phyloP scores from a whole-genome alignment of 208 protist species.

The Leptomonas seymouri region DNA sequence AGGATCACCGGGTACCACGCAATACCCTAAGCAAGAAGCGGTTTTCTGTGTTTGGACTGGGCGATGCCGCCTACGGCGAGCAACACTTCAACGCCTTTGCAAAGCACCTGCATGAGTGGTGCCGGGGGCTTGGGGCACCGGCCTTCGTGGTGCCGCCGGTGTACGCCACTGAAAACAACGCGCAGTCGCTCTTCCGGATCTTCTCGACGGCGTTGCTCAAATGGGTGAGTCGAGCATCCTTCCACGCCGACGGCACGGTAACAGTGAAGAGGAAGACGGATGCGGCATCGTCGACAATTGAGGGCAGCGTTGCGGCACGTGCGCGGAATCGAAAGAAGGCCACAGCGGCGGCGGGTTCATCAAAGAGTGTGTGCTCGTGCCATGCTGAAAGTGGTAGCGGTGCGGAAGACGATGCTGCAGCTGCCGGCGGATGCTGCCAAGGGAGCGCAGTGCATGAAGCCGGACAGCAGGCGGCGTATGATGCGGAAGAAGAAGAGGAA shows the following conservation, averaged over 20 bases:
- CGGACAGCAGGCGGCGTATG: neutral
- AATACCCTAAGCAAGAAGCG: conserved; percentile 56
- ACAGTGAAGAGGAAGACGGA: conserved; percentile 29
- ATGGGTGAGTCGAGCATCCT: conserved; percentile 62
- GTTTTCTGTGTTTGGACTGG: conserved; percentile 90
- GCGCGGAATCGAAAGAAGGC: neutral
- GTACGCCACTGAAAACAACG: conserved; percentile 72
- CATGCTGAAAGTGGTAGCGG: neutral
- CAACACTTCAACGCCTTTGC: conserved; percentile 81
- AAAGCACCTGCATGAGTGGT: conserved; percentile 74
- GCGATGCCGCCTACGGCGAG: conserved; percentile 83
- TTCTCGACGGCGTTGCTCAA: conserved; percentile 64
- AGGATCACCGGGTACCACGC: conserved; percentile 82
- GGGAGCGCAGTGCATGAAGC: neutral
- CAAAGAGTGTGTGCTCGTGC: conserved; percentile 3
- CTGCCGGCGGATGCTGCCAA: neutral
- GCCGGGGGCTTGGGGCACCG: conserved; percentile 68
- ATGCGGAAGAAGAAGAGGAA: conserved; percentile 24
- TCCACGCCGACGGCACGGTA: conserved; percentile 47
- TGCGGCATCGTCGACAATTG: neutral
- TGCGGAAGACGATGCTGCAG: neutral
- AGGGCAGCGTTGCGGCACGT: neutral
- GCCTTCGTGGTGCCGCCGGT: conserved; percentile 77
- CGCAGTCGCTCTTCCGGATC: conserved; percentile 52
- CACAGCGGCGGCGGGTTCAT: neutral